Percentiles rank a stretch among this genome's conserved stretches.
These are phyloP conservation scores for Neonectria ditissima DNA, from an alignment of 2,329 filamentous ascomycete species.

Conservation along the genomic window DNA sequence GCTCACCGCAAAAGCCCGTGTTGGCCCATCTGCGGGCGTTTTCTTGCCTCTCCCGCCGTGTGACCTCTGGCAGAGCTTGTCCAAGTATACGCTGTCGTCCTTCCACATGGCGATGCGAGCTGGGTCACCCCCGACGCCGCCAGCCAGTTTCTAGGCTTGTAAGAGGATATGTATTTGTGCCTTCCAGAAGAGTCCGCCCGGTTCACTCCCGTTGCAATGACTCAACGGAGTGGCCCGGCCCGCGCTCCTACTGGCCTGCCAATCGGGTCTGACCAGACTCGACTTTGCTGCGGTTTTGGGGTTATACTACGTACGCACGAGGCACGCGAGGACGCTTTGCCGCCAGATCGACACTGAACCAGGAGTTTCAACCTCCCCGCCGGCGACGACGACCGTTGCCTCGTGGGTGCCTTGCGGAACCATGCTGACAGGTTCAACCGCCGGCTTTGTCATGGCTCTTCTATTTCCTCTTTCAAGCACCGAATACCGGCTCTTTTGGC, in stretches of 20 bases:
- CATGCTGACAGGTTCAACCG: neutral
- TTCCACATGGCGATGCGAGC: neutral
- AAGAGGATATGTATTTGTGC: neutral
- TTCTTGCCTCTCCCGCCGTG: neutral
- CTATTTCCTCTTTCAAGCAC: neutral
- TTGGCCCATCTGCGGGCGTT: neutral
- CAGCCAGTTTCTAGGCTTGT: neutral
- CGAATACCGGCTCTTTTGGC: neutral
- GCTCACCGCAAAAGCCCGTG: neutral
- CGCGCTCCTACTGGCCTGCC: neutral
- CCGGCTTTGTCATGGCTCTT: neutral
- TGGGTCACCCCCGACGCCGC: neutral
- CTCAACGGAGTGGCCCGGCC: neutral
- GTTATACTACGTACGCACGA: neutral
- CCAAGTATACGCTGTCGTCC: neutral
- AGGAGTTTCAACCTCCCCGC: constrained; percentile 15
- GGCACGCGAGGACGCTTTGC: neutral
- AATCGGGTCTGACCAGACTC: neutral
- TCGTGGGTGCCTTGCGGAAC: constrained; percentile 15
- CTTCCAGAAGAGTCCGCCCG: neutral
- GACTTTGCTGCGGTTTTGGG: neutral
- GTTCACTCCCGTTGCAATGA: no score
- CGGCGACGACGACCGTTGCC: constrained; percentile 3
- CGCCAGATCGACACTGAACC: neutral
- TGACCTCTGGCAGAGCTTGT: neutral